A percentile compares a stretch with the other conserved stretches of the same genome.
These are phyloP conservation scores for Oidiodendron maius DNA, from an alignment of 495 filamentous ascomycete genomes.

Conservation along the genomic window DNA sequence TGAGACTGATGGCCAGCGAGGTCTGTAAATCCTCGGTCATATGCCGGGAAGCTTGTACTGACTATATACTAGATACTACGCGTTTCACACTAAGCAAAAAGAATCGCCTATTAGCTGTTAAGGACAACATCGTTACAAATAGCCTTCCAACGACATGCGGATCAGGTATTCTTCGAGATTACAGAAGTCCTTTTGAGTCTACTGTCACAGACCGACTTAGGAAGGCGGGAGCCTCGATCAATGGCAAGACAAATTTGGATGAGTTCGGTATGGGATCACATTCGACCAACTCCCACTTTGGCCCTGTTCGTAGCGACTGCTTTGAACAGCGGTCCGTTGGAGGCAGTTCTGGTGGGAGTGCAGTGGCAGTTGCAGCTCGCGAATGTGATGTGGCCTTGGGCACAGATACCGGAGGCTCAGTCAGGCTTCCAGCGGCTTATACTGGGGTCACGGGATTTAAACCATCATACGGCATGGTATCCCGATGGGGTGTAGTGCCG, in stretches of 20 bases:
- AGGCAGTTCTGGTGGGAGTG: conserved; percentile 92
- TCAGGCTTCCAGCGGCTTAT: conserved; percentile 87
- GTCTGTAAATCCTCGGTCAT: background rate
- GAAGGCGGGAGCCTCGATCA: conserved; percentile 31
- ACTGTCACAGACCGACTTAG: conserved; percentile 59
- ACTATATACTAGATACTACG: too few relatives aligned
- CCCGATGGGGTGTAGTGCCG: conserved; percentile 84
- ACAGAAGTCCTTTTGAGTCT: conserved; percentile 74
- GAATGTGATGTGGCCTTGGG: conserved; percentile 77
- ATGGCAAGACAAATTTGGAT: conserved; percentile 87
- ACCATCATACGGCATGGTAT: conserved; percentile 80
- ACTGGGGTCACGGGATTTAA: conserved; percentile 87
- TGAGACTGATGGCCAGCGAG: background rate
- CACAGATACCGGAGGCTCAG: conserved; percentile 92
- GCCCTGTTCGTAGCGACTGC: conserved; percentile 50
- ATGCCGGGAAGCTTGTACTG: too few relatives aligned
- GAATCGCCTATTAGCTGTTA: conserved; percentile 51
- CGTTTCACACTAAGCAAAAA: too few relatives aligned
- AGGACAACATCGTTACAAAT: conserved; percentile 82
- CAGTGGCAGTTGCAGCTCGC: conserved; percentile 69
- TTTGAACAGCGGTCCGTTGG: conserved; percentile 58
- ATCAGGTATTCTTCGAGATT: conserved; percentile 65
- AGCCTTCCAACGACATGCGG: conserved; percentile 65
- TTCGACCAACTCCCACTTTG: conserved; percentile 68
- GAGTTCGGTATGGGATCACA: conserved; percentile 99